Conservation (phyloP, 2,329 filamentous ascomycete species). For the Apiospora pterosperma region DNA sequence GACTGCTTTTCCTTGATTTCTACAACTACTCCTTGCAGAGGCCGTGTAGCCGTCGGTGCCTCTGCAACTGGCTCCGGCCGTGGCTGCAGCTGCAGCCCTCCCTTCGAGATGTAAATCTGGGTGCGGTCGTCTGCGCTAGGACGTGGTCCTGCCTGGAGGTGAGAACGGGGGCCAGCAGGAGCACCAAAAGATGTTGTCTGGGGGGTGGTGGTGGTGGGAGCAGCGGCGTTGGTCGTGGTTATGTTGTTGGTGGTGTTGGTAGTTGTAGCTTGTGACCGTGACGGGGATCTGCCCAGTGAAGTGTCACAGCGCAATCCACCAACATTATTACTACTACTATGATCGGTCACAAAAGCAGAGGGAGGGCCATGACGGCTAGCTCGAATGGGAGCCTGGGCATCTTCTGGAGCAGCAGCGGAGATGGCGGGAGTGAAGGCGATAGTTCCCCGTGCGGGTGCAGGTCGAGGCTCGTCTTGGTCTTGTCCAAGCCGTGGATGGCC, state of each 20-base stretch:
- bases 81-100: slow-evolving; percentile 4
- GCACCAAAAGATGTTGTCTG: not conserved
- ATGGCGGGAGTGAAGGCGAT: slow-evolving; percentile 1
- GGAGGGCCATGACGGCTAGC: not conserved
- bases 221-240: not conserved
- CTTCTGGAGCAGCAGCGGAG: not conserved
- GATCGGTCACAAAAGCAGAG: not conserved
- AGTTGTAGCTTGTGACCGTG: slow-evolving; percentile 2
- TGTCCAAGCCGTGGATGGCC: not conserved
- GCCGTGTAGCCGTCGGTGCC: not conserved
- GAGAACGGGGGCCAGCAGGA: slow-evolving; percentile 1
- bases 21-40: slow-evolving; percentile 2
- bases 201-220: not conserved
- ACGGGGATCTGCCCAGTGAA: slow-evolving; percentile 1
- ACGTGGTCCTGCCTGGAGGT: not conserved
- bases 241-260: slow-evolving; percentile 1
- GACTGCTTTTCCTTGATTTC: slow-evolving; percentile 1
- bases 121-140: not conserved
- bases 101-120: not conserved
- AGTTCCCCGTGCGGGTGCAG: slow-evolving; percentile 1
- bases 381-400: not conserved
- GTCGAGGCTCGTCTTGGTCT: not conserved
- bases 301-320: slow-evolving; percentile 1
- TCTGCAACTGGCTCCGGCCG: not conserved
- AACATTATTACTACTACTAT: slow-evolving; percentile 2